phyloP scores from a whole-genome alignment of 345 rosid genomes.

The Schrenkiella parvula region DNA sequence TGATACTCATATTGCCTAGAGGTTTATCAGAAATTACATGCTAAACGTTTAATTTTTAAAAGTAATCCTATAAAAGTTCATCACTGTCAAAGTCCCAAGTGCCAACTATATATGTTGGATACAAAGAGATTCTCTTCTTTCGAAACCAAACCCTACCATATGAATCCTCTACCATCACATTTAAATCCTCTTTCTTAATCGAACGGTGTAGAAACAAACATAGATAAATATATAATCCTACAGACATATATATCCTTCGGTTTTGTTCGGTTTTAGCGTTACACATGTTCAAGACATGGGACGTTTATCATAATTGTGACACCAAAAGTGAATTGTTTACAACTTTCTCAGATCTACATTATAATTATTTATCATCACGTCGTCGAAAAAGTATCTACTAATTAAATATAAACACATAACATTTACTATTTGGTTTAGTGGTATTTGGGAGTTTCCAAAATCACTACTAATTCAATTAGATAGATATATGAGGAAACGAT shows the following conservation, averaged over 20 bases:
- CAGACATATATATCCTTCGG: background rate
- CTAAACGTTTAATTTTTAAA: background rate
- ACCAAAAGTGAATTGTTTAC: slow-evolving; percentile 24
- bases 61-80: background rate
- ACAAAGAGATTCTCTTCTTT: background rate
- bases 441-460: background rate
- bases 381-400: background rate
- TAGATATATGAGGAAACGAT: too few species aligned
- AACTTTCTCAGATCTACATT: slow-evolving; percentile 16
- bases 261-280: slow-evolving; percentile 15
- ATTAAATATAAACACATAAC: background rate
- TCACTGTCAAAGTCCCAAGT: background rate
- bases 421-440: background rate
- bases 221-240: background rate
- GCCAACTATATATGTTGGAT: slow-evolving; percentile 15
- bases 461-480: too few species aligned
- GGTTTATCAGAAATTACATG: too few species aligned
- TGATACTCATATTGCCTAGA: background rate
- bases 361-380: background rate
- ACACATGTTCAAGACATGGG: slow-evolving; percentile 33
- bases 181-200: background rate
- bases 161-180: slow-evolving; percentile 15
- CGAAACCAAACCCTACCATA: background rate
- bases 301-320: slow-evolving; percentile 17
- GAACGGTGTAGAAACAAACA: background rate